phyloP scores from a whole-genome alignment of 805 yeast genomes.

The Kregervanrija fluxuum region DNA sequence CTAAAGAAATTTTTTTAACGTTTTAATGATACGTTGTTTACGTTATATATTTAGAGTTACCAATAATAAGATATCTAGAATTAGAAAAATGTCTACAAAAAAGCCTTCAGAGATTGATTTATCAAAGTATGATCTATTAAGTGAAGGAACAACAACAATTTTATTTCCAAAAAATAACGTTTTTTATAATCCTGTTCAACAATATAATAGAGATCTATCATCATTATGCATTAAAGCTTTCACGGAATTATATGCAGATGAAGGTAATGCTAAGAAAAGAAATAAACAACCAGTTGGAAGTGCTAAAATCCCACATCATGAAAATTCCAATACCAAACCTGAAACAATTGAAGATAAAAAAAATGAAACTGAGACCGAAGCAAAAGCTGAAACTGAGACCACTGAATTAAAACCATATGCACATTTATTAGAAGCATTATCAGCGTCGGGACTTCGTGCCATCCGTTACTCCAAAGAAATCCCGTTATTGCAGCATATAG shows the following conservation, averaged over 20 bases:
- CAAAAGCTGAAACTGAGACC: conserved; percentile 4
- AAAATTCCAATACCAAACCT: conserved; percentile 11
- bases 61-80: no score
- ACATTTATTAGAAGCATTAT: conserved; percentile 77
- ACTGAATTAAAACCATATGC: conserved; percentile 37
- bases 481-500: conserved; percentile 60
- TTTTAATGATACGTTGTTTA: background rate
- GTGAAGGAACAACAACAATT: conserved; percentile 81
- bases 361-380: conserved; percentile 7
- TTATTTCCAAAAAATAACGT: conserved; percentile 81
- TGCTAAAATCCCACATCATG: conserved; percentile 12
- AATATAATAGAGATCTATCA: conserved; percentile 89
- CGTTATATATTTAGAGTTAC: background rate
- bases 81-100: background rate
- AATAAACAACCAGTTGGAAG: conserved; percentile 16
- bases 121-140: conserved; percentile 27
- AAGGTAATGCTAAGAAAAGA: conserved; percentile 24
- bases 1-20: background rate
- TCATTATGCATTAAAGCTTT: conserved; percentile 82
- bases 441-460: conserved; percentile 94
- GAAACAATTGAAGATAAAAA: conserved; percentile 8
- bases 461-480: conserved; percentile 90
- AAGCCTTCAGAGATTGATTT: conserved; percentile 10
- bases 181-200: conserved; percentile 94
- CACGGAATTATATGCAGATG: conserved; percentile 52